phyloP scores from a whole-genome alignment of 169 alveolate species.

The Plasmodium falciparum region DNA sequence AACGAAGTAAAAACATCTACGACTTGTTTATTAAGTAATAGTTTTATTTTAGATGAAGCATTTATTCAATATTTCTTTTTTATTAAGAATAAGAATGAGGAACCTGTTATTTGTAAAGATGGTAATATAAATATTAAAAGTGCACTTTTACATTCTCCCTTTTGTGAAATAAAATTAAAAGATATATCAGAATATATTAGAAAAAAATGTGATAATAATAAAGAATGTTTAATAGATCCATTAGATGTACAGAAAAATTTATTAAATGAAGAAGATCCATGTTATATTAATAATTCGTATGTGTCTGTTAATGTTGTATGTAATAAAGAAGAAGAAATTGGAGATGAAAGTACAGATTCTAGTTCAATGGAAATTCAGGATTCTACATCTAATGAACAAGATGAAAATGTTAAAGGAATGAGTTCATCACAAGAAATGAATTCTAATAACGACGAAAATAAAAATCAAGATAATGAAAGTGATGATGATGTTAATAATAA shows the following conservation, averaged over 20 bases:
- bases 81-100: slow-evolving; percentile 48
- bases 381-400: background rate
- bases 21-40: slow-evolving; percentile 24
- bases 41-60: slow-evolving; percentile 23
- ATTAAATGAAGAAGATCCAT: slow-evolving; percentile 15
- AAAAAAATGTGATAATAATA: slow-evolving; percentile 17
- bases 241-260: slow-evolving; percentile 1
- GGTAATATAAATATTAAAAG: slow-evolving; percentile 21
- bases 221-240: slow-evolving; percentile 38
- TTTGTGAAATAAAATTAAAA: slow-evolving; percentile 18
- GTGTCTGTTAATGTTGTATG: slow-evolving; percentile 27
- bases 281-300: slow-evolving; percentile 35
- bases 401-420: background rate
- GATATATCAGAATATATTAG: slow-evolving; percentile 22
- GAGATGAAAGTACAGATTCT: background rate
- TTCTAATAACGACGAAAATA: too few relatives aligned
- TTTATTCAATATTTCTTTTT: slow-evolving; percentile 27
- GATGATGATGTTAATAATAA: too few relatives aligned
- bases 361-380: background rate
- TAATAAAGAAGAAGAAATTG: background rate
- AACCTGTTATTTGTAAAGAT: slow-evolving; percentile 23
- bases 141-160: slow-evolving; percentile 35
- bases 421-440: too few relatives aligned
- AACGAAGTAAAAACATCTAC: slow-evolving; percentile 37
- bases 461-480: too few relatives aligned